These are phyloP conservation scores for Linnemannia zychae DNA, from an alignment of 192 early-diverging fungal species.

Conservation along the genomic window DNA sequence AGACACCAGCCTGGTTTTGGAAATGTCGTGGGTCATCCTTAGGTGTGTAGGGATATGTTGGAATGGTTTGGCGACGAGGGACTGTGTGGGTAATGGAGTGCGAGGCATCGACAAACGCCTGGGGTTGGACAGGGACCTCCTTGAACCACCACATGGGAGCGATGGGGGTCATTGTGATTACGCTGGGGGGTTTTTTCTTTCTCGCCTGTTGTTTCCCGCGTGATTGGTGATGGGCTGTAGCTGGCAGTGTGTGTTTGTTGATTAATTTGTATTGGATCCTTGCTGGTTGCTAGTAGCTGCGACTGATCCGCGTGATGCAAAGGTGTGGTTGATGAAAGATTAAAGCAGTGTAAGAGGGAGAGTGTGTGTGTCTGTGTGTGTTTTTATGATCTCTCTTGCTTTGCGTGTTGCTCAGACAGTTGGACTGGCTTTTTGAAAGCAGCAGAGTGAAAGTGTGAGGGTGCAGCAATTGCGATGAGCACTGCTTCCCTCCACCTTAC, in stretches of 20 bases:
- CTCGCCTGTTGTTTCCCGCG: not conserved
- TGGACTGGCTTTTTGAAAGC: too few relatives aligned
- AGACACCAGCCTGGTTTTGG: constrained; percentile 50
- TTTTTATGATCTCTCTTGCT: too few relatives aligned
- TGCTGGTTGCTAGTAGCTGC: too few relatives aligned
- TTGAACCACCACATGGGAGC: constrained; percentile 57
- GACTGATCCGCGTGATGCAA: too few relatives aligned
- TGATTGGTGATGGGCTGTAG: not conserved
- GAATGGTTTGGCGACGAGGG: constrained; percentile 17
- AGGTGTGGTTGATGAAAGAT: too few relatives aligned
- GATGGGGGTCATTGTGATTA: constrained; percentile 17
- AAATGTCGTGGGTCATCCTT: constrained; percentile 8
- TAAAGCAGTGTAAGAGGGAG: too few relatives aligned
- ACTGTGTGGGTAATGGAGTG: constrained; percentile 28
- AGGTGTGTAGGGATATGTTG: not conserved
- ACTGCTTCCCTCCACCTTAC: not conserved
- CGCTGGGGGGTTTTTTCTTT: not conserved
- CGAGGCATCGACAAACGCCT: constrained; percentile 44
- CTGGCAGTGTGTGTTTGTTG: not conserved
- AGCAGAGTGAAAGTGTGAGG: not conserved
- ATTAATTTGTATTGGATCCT: not conserved
- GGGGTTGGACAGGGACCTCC: constrained; percentile 47
- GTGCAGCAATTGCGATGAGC: not conserved
- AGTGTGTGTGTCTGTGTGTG: too few relatives aligned
- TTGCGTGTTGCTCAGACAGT: too few relatives aligned